phyloP scores from a whole-genome alignment of 1,284 basidiomycete genomes.

The Tranzscheliella williamsii region DNA sequence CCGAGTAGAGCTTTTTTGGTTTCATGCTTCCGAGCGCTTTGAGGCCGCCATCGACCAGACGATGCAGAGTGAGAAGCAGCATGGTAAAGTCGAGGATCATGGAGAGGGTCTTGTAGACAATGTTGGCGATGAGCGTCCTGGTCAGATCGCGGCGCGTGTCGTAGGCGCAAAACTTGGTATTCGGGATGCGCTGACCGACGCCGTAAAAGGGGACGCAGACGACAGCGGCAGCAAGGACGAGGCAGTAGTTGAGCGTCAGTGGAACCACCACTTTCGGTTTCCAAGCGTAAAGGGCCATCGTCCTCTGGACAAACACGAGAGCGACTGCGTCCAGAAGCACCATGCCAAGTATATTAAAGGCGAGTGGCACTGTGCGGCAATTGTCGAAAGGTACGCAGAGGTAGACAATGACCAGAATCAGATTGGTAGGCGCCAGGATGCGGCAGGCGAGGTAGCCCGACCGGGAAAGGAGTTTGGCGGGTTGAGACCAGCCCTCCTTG shows the following conservation, averaged over 20 bases:
- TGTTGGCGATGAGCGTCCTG: constrained; percentile 4
- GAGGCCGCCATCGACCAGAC: constrained; percentile 32
- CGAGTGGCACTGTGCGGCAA: constrained; percentile 8
- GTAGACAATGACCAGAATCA: constrained; percentile 16
- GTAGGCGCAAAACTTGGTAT: constrained; percentile 18
- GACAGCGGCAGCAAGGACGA: constrained; percentile 7
- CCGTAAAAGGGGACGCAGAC: constrained; percentile 27
- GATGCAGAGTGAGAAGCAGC: constrained; percentile 32
- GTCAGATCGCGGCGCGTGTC: constrained; percentile 13
- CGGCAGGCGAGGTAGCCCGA: constrained; percentile 25
- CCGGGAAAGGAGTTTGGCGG: constrained; percentile 21
- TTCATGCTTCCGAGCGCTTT: constrained; percentile 8
- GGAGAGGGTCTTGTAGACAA: constrained; percentile 17
- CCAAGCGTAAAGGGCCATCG: constrained; percentile 31
- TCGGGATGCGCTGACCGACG: constrained; percentile 17
- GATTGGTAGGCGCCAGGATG: constrained; percentile 3
- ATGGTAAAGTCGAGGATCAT: constrained; percentile 22
- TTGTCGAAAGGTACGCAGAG: constrained; percentile 9
- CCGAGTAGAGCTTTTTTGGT: constrained; percentile 7
- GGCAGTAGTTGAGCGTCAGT: constrained; percentile 5
- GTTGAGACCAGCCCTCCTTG: constrained; percentile 26
- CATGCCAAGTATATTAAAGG: constrained; percentile 24
- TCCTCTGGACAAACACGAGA: constrained; percentile 28
- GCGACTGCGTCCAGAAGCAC: constrained; percentile 14
- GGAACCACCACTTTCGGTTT: constrained; percentile 15